phyloP scores from a whole-genome alignment of 495 filamentous ascomycete species.

The Beverwykella pulmonaria region DNA sequence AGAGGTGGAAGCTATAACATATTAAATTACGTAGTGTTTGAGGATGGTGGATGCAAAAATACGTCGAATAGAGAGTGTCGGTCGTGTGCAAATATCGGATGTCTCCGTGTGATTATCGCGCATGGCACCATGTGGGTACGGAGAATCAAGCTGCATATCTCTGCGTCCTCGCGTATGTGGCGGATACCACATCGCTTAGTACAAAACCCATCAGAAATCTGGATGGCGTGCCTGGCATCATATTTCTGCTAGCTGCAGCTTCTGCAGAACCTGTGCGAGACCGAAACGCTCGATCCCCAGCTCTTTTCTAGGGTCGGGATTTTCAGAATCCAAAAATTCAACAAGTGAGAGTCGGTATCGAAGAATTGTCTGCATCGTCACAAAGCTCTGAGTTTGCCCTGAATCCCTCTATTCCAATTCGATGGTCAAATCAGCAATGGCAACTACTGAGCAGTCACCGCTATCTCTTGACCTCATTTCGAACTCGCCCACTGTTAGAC shows the following conservation, averaged over 20 bases:
- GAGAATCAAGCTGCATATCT: neutral
- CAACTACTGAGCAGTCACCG: conserved; percentile 6
- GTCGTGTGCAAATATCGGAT: neutral
- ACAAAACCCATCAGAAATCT: neutral
- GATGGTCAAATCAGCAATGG: conserved; percentile 3
- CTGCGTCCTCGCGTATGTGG: neutral
- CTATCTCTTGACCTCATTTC: neutral
- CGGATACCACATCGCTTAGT: neutral
- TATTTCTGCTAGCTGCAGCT: neutral
- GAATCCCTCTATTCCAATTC: too few species aligned
- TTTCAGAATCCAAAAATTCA: neutral
- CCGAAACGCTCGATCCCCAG: neutral
- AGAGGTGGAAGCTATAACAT: conserved; percentile 4
- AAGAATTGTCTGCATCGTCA: neutral
- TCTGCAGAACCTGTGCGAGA: neutral
- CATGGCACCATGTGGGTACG: conserved; percentile 2
- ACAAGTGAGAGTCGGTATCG: neutral
- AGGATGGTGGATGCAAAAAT: neutral
- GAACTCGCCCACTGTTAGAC: neutral
- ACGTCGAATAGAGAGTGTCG: neutral
- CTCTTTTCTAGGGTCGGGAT: neutral
- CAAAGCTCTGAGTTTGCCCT: neutral
- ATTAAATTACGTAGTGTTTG: neutral
- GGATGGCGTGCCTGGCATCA: conserved; percentile 11
- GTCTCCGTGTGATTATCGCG: neutral